Conservation (phyloP, 2,329 filamentous ascomycete species). For the Pezicula neosporulosa region DNA sequence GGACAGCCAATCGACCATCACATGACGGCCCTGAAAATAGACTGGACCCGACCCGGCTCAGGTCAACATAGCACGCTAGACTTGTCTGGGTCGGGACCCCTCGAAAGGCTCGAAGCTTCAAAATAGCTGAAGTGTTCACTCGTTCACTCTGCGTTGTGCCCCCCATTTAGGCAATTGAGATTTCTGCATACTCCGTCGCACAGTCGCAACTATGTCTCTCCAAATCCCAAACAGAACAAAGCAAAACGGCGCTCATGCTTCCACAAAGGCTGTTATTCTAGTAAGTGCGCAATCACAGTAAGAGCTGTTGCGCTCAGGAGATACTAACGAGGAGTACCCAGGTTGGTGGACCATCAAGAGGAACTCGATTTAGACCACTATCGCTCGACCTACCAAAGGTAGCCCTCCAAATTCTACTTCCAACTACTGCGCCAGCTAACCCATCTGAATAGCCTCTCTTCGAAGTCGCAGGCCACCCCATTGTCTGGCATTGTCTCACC, state of each 20-base stretch:
- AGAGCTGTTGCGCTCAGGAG: constrained; percentile 4
- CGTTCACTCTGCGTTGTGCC: neutral
- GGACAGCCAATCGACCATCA: too few species aligned
- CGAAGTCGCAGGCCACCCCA: constrained; percentile 95
- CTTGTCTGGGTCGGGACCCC: too few species aligned
- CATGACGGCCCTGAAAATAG: too few species aligned
- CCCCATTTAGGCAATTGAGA: neutral
- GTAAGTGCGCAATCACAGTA: constrained; percentile 44
- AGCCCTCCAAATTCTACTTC: constrained; percentile 25
- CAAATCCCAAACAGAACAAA: constrained; percentile 40
- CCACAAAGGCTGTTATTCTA: constrained; percentile 93
- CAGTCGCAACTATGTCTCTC: constrained; percentile 37
- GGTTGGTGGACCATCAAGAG: constrained; percentile 94
- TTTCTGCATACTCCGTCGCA: neutral
- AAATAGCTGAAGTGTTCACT: neutral
- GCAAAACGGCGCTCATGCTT: constrained; percentile 45
- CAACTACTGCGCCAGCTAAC: constrained; percentile 10
- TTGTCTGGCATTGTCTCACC: constrained; percentile 96
- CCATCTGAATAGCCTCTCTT: constrained; percentile 72
- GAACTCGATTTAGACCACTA: constrained; percentile 90
- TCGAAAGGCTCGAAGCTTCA: too few species aligned
- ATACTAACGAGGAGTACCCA: constrained; percentile 34
- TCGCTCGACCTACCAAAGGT: constrained; percentile 96
- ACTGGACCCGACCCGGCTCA: too few species aligned
- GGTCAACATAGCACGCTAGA: too few species aligned